Conservation (phyloP, 208 protist species). For the Strigomonas culicis region DNA sequence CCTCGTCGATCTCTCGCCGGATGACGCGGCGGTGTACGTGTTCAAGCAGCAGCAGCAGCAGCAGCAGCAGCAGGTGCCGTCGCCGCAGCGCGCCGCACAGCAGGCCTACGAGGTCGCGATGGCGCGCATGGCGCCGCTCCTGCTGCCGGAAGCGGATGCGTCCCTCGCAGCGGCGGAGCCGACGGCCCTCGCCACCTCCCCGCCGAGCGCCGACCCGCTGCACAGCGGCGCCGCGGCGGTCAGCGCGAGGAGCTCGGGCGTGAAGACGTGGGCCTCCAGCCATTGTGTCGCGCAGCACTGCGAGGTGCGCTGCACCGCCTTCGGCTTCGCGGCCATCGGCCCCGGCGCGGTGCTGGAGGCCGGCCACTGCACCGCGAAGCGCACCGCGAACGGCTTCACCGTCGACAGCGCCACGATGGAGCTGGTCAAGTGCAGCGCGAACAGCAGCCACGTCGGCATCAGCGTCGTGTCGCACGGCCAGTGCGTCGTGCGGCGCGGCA, state of each 20-base stretch:
- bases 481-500: slow-evolving; percentile 47
- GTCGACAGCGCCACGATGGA: slow-evolving; percentile 46
- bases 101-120: background rate
- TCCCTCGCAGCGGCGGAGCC: no score
- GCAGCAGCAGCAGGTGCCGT: background rate
- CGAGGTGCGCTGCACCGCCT: slow-evolving; percentile 53
- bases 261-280: slow-evolving; percentile 69
- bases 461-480: slow-evolving; percentile 57
- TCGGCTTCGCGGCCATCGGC: slow-evolving; percentile 66
- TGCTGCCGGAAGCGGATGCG: background rate
- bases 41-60: slow-evolving; percentile 7
- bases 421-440: slow-evolving; percentile 49
- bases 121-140: background rate
- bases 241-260: slow-evolving; percentile 28
- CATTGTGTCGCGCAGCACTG: slow-evolving; percentile 36
- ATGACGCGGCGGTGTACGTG: slow-evolving; percentile 15
- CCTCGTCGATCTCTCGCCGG: slow-evolving; percentile 35
- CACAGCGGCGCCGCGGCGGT: background rate
- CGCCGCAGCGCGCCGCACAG: background rate
- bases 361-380: slow-evolving; percentile 44
- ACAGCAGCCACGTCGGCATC: slow-evolving; percentile 61
- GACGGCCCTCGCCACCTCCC: background rate
- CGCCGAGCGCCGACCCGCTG: background rate
- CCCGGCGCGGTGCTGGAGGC: slow-evolving; percentile 50
- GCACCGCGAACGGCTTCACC: slow-evolving; percentile 70